These are phyloP conservation scores for Aaosphaeria pasadenensis DNA, from an alignment of 2,329 filamentous ascomycete species.

Conservation along the genomic window DNA sequence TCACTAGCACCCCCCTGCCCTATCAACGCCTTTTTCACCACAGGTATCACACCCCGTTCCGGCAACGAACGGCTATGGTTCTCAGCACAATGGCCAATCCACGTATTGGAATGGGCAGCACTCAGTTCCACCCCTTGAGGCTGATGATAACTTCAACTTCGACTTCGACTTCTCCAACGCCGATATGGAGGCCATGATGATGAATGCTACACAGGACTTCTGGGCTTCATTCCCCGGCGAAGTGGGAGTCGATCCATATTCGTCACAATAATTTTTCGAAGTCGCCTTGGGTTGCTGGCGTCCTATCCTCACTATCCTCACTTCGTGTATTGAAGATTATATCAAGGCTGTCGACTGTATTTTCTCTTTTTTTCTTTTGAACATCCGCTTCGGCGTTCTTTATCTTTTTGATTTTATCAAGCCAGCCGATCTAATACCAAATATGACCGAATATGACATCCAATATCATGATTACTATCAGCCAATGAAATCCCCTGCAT, in stretches of 20 bases:
- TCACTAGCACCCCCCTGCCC: background rate
- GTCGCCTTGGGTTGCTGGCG: too few relatives aligned
- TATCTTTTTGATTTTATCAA: too few relatives aligned
- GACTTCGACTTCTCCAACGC: constrained; percentile 33
- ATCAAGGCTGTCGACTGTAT: too few relatives aligned
- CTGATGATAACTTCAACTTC: constrained; percentile 30
- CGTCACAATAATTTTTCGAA: too few relatives aligned
- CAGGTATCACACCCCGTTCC: constrained; percentile 14
- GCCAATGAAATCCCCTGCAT: too few relatives aligned
- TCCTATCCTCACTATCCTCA: too few relatives aligned
- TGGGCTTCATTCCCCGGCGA: constrained; percentile 39
- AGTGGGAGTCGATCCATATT: constrained; percentile 24
- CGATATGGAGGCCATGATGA: constrained; percentile 37
- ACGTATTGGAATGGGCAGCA: constrained; percentile 22
- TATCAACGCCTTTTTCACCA: background rate
- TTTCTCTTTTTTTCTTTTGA: too few relatives aligned
- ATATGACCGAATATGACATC: too few relatives aligned
- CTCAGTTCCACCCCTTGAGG: constrained; percentile 23
- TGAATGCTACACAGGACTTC: constrained; percentile 38
- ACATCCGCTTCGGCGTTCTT: too few relatives aligned
- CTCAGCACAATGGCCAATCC: background rate
- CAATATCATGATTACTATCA: too few relatives aligned
- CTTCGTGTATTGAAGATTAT: too few relatives aligned
- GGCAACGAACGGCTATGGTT: constrained; percentile 19
- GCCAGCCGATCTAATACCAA: too few relatives aligned